Base-by-base conservation (phyloP, 2,329 filamentous ascomycete genomes). In the Trichoderma oligosporum region DNA sequence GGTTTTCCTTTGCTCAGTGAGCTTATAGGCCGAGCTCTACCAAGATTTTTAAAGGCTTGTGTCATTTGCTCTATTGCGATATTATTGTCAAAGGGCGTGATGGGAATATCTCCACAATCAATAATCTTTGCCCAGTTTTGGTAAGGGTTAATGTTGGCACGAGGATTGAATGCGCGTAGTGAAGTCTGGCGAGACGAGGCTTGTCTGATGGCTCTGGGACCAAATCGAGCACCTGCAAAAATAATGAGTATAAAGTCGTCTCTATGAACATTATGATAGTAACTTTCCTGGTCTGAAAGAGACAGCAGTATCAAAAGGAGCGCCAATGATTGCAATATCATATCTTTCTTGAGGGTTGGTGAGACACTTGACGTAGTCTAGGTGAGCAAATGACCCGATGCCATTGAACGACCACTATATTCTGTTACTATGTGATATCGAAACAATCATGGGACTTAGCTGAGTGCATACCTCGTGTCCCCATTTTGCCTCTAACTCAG, bases 101-200 rank as follows among this genome's bases (percentile, higher is more conserved):
- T 79, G 27, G 92, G 91, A 57, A 96, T 91, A 69, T 96, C 92
- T 45, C 92, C 92, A 70, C 92, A 97, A 76, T 97, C 92, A 51
- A 94, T 77, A 58, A 96, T 83, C 47, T 82, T 90, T 8, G 90
- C 86, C 82, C 89, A 93, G 66, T 82, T 86, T 68, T 87, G 64
- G 74, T 94, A 96, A 0, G 92, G 91, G 71, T 96, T 97, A 63
- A 96, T 81, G 36, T 80, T 81, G 1, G 90, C 91, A 20, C 91
- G 85, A 2, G 87, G 83, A 72, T 96, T 96, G 80, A 88, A 76
- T 67, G 87, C 88, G 42, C 89, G 83, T 70, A 88, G 89, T 3
- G 85, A 81, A 11, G 87, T 90, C 73, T 96, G 91, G 16, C 91
- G 85, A 7, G 86, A 81, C 29, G 89, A 93, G 41, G 90, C 91